These are phyloP conservation scores for Geranium brycei DNA, from an alignment of 345 rosid genomes.

Conservation along the genomic window DNA sequence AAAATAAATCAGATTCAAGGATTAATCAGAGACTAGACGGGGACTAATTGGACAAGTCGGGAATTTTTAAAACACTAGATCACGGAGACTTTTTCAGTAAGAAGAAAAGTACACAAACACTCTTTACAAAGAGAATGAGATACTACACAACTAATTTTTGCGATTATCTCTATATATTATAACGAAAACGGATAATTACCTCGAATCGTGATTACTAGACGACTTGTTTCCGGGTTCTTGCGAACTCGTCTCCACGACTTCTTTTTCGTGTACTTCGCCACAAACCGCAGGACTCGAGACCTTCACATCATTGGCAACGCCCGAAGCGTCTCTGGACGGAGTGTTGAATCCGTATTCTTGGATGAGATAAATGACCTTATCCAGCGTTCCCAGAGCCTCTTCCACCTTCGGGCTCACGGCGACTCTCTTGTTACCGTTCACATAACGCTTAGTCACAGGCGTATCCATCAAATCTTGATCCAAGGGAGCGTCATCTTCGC, in stretches of 20 bases:
- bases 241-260: constrained; percentile 22
- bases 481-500: constrained; percentile 9
- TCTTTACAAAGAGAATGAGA: too few relatives aligned
- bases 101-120: too few relatives aligned
- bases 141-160: too few relatives aligned
- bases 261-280: constrained; percentile 17
- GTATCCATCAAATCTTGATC: constrained; percentile 12
- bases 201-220: constrained; percentile 16
- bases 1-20: too few relatives aligned
- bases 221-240: constrained; percentile 22
- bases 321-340: constrained; percentile 14
- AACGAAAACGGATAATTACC: constrained; percentile 21
- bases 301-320: constrained; percentile 11
- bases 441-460: constrained; percentile 5
- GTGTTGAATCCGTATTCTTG: constrained; percentile 26
- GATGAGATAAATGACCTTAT: constrained; percentile 48
- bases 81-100: too few relatives aligned
- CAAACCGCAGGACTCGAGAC: constrained; percentile 21
- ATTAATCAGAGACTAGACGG: too few relatives aligned
- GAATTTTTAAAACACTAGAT: too few relatives aligned
- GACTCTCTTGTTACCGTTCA: constrained; percentile 22
- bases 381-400: constrained; percentile 63
- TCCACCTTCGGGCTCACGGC: constrained; percentile 50
- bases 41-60: too few relatives aligned
- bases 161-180: too few relatives aligned